Conservation (phyloP, 2,329 filamentous ascomycete species). For the Calonectria pseudoturangicola region DNA sequence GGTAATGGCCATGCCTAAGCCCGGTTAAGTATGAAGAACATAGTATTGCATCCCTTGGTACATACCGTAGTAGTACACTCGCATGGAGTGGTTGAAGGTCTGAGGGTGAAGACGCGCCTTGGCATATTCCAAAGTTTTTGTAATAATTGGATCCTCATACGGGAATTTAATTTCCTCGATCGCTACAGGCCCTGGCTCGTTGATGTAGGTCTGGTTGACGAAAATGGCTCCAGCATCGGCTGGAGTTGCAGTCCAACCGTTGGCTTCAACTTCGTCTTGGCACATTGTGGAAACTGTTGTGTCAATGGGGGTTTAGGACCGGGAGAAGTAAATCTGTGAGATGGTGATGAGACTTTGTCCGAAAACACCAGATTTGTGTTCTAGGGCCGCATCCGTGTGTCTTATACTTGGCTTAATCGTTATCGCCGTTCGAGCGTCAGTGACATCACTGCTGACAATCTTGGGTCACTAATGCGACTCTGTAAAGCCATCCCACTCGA, state of each 20-base stretch:
- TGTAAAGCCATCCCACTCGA: background rate
- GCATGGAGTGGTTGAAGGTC: slow-evolving; percentile 4
- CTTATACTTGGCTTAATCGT: too few species aligned
- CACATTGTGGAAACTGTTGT: background rate
- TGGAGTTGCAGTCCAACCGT: background rate
- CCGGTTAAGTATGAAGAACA: background rate
- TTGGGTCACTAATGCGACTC: background rate
- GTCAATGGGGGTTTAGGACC: background rate
- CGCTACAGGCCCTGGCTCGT: background rate
- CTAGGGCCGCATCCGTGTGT: too few species aligned
- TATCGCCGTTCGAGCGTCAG: background rate
- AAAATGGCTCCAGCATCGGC: slow-evolving; percentile 1
- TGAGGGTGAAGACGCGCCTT: background rate
- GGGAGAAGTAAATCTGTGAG: background rate
- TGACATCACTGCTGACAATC: background rate
- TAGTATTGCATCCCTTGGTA: background rate
- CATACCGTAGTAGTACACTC: background rate
- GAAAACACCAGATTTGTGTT: background rate
- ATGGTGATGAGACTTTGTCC: background rate
- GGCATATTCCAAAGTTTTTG: background rate
- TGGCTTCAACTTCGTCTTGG: background rate
- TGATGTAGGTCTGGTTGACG: background rate
- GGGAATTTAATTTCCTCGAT: background rate
- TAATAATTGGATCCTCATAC: background rate
- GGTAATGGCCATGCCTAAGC: background rate